phyloP scores from a whole-genome alignment of 148 eudicot species.

The Rhododendron henanense region DNA sequence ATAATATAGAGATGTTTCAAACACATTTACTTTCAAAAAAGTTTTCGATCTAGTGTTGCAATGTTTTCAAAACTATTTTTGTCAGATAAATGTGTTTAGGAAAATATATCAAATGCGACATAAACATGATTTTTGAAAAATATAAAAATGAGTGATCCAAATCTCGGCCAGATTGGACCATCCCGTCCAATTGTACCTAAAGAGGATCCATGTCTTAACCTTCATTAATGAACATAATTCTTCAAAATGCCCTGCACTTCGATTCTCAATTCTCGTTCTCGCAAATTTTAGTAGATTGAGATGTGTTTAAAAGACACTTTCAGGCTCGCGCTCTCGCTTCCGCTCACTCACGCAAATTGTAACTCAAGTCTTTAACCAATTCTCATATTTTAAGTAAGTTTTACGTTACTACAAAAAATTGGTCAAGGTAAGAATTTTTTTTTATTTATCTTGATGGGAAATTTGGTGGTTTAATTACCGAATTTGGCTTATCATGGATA shows the following conservation, averaged over 20 bases:
- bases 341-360: no score
- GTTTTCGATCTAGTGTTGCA: background rate
- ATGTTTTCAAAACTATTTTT: background rate
- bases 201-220: no score
- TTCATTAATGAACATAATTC: no score
- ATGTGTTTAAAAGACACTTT: no score
- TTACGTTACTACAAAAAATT: background rate
- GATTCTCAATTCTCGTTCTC: no score
- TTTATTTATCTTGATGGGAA: background rate
- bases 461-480: background rate
- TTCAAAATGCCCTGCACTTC: no score
- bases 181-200: background rate
- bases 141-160: background rate
- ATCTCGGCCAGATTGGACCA: background rate
- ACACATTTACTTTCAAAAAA: background rate
- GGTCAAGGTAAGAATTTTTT: background rate
- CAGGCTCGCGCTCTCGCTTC: no score
- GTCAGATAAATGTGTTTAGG: background rate
- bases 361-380: no score
- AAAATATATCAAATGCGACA: background rate
- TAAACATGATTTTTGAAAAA: background rate
- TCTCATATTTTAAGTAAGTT: background rate
- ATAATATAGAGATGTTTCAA: no score
- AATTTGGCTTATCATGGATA: no score
- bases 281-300: no score